phyloP scores from a whole-genome alignment of 2,329 filamentous ascomycete species.

The Tolypocladium amazonense region DNA sequence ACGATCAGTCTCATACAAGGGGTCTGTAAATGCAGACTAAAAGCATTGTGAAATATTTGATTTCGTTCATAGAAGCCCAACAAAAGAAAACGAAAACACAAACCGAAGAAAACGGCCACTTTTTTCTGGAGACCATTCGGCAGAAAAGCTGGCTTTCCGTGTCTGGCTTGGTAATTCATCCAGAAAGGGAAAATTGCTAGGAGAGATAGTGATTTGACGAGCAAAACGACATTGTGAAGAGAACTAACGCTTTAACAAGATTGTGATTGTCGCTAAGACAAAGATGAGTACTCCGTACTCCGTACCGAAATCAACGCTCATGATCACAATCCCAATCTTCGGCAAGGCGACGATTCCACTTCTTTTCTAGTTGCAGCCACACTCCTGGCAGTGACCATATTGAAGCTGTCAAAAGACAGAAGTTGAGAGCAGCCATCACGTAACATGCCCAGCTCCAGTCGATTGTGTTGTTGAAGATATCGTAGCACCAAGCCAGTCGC shows the following conservation, averaged over 20 bases:
- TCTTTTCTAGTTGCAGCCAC: constrained; percentile 9
- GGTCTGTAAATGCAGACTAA: constrained; percentile 22
- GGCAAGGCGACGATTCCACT: constrained; percentile 15
- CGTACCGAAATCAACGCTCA: constrained; percentile 32
- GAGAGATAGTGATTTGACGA: constrained; percentile 29
- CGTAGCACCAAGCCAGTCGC: constrained; percentile 36
- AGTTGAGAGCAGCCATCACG: constrained; percentile 23
- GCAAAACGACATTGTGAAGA: constrained; percentile 29
- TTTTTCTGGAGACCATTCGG: constrained; percentile 51
- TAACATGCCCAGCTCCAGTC: constrained; percentile 38
- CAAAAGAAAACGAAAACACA: constrained; percentile 39
- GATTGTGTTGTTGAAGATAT: constrained; percentile 33
- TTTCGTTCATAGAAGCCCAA: constrained; percentile 33
- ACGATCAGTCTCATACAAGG: not conserved
- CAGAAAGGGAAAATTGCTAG: constrained; percentile 42
- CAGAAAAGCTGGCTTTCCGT: constrained; percentile 41
- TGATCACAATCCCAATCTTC: constrained; percentile 40
- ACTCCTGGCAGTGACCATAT: constrained; percentile 24
- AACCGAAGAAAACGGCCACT: constrained; percentile 39
- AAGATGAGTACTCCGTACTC: constrained; percentile 45
- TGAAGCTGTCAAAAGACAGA: constrained; percentile 22
- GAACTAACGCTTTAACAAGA: constrained; percentile 26
- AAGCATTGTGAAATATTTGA: constrained; percentile 37
- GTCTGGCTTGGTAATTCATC: constrained; percentile 38
- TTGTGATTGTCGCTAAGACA: constrained; percentile 34